Percentiles rank a stretch among this genome's conserved stretches.
phyloP scores from a whole-genome alignment of 495 filamentous ascomycete genomes.

The Talaromyces wortmannii region DNA sequence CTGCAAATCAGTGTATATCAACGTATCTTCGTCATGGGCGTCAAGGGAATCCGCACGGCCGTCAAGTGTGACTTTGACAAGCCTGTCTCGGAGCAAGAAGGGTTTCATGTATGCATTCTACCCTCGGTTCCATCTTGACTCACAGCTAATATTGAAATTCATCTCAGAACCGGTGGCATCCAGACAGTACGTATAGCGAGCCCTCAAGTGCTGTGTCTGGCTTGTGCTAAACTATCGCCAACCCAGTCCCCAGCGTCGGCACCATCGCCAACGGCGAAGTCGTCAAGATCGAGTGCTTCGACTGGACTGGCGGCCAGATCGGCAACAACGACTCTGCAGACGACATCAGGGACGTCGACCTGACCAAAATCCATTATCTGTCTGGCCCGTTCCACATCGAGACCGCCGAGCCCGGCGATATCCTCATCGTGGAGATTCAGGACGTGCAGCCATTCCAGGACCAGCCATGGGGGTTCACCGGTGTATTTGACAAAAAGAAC shows the following conservation, averaged over 20 bases:
- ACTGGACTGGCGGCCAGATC: slow-evolving; percentile 88
- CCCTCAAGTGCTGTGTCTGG: no score
- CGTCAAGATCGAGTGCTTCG: slow-evolving; percentile 92
- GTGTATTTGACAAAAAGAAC: slow-evolving; percentile 75
- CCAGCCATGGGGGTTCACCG: slow-evolving; percentile 88
- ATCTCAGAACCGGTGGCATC: slow-evolving; percentile 85
- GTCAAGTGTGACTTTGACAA: slow-evolving; percentile 71
- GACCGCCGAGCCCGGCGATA: slow-evolving; percentile 77
- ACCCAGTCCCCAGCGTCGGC: slow-evolving; percentile 65
- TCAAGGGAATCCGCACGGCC: slow-evolving; percentile 57
- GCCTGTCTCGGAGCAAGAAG: slow-evolving; percentile 64
- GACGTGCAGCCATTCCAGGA: slow-evolving; percentile 89
- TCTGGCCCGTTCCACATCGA: slow-evolving; percentile 89
- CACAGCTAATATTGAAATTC: background rate
- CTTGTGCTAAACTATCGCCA: background rate
- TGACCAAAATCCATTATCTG: slow-evolving; percentile 80
- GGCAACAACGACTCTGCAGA: slow-evolving; percentile 84
- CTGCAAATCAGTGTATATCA: background rate
- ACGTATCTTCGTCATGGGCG: slow-evolving; percentile 23
- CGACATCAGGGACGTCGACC: slow-evolving; percentile 78
- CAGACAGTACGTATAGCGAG: slow-evolving; percentile 56
- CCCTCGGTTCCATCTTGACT: background rate
- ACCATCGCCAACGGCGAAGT: slow-evolving; percentile 80
- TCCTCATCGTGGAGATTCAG: slow-evolving; percentile 88
- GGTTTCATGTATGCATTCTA: slow-evolving; percentile 60